Conservation (phyloP, 208 protist genomes). For the Vickermania ingenoplastis region DNA sequence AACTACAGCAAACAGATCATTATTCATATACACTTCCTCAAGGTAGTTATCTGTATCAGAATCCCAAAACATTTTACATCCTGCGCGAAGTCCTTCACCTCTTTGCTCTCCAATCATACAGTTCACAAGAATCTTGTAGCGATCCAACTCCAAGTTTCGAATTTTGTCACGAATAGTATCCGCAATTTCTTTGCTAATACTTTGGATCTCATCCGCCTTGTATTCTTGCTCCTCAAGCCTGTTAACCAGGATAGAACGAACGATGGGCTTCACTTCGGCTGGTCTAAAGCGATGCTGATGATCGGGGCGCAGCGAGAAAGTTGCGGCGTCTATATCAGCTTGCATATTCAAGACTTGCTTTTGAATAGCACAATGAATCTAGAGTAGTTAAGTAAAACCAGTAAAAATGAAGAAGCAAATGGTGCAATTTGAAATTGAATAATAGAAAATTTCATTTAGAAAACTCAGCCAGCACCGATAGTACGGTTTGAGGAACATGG, state of each 20-base stretch:
- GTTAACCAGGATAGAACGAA: conserved; percentile 59
- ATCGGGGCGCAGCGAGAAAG: conserved; percentile 84
- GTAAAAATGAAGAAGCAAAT: conserved; percentile 5
- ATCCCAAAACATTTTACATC: conserved; percentile 94
- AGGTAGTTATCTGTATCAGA: conserved; percentile 92
- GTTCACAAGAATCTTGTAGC: conserved; percentile 91
- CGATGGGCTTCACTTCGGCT: conserved; percentile 68
- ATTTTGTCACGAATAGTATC: conserved; percentile 84
- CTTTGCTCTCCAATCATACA: conserved; percentile 92
- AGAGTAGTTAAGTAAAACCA: conserved; percentile 5
- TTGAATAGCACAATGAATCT: too few species aligned
- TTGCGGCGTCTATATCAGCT: conserved; percentile 47
- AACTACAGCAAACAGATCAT: conserved; percentile 84
- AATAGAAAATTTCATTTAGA: too few species aligned
- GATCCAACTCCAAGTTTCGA: conserved; percentile 70
- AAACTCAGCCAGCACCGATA: too few species aligned
- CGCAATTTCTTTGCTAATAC: conserved; percentile 89
- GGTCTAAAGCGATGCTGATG: conserved; percentile 81
- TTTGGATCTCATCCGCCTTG: conserved; percentile 86
- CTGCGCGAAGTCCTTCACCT: conserved; percentile 83
- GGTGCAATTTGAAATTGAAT: background rate
- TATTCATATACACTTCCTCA: conserved; percentile 87
- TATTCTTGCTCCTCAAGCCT: conserved; percentile 83
- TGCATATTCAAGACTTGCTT: conserved; percentile 59
- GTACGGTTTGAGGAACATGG: too few species aligned